Evolutionary conservation across 345 rosid genomes (phyloP).

Genomic region (Eucalyptus victrix): DNA sequence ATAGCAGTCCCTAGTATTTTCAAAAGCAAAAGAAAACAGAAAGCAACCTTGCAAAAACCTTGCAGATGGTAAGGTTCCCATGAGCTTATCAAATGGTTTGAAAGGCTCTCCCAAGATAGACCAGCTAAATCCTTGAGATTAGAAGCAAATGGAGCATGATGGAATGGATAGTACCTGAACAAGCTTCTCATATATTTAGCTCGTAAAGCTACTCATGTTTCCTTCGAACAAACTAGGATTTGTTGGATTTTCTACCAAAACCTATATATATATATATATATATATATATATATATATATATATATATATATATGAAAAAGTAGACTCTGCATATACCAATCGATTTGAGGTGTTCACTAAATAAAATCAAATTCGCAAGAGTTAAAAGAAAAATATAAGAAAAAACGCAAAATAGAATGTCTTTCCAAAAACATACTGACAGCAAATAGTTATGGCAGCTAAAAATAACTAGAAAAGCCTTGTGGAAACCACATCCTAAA

Average conservation of each 20-base stretch:
- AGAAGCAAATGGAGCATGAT: constrained; percentile 98
- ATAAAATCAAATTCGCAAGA: neutral
- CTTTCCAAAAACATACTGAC: neutral
- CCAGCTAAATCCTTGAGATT: constrained; percentile 68
- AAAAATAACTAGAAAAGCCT: neutral
- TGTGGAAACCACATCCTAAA: neutral
- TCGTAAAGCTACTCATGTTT: no score
- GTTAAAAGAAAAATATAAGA: neutral
- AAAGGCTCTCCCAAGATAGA: constrained; percentile 73
- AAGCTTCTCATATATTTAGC: neutral
- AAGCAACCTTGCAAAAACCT: constrained; percentile 67
- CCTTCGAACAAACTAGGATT: no score
- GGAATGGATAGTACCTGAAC: constrained; percentile 91
- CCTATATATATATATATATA: neutral
- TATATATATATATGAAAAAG: neutral
- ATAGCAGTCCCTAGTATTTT: neutral
- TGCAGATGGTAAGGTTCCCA: constrained; percentile 95
- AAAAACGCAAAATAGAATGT: neutral
- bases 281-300: neutral
- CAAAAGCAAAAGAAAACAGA: neutral
- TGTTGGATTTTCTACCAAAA: neutral
- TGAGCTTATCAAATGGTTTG: constrained; percentile 95
- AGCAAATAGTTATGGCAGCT: neutral
- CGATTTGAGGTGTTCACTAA: neutral
- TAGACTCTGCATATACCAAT: neutral